These are phyloP conservation scores for Canavalia ensiformis DNA, from an alignment of 306 rosid species.

Conservation along the genomic window DNA sequence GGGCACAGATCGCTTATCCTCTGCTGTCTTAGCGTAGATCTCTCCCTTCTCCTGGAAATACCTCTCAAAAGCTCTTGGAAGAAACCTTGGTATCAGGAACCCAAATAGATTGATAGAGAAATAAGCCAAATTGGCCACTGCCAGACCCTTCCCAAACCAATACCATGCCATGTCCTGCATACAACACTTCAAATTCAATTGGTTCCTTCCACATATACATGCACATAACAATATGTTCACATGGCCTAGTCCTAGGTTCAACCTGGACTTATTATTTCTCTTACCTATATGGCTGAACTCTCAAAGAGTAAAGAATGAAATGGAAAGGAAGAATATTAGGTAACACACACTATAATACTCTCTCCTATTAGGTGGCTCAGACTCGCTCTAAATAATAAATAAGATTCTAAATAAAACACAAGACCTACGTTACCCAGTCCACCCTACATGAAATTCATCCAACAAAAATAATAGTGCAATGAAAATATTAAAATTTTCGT, in stretches of 20 bases:
- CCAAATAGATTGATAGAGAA: conserved; percentile 71
- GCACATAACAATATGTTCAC: too few species aligned
- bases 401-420: too few species aligned
- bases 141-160: conserved; percentile 81
- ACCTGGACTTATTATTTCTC: background rate
- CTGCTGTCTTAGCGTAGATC: conserved; percentile 60
- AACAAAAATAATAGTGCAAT: too few species aligned
- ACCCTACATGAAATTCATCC: too few species aligned
- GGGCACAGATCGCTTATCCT: conserved; percentile 61
- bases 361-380: too few species aligned
- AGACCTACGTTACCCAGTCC: too few species aligned
- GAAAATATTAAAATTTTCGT: too few species aligned
- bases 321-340: background rate
- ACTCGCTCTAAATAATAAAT: too few species aligned
- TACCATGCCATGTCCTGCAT: conserved; percentile 74
- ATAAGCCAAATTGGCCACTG: conserved; percentile 64
- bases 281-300: background rate
- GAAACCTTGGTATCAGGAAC: conserved; percentile 79
- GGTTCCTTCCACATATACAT: background rate
- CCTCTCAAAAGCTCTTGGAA: conserved; percentile 83
- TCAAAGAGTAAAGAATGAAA: background rate
- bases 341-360: background rate
- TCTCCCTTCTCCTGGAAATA: conserved; percentile 72
- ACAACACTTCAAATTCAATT: background rate
- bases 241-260: background rate